Base-by-base conservation (phyloP, 2,329 filamentous ascomycete genomes). In the Talaromyces verruculosus region DNA sequence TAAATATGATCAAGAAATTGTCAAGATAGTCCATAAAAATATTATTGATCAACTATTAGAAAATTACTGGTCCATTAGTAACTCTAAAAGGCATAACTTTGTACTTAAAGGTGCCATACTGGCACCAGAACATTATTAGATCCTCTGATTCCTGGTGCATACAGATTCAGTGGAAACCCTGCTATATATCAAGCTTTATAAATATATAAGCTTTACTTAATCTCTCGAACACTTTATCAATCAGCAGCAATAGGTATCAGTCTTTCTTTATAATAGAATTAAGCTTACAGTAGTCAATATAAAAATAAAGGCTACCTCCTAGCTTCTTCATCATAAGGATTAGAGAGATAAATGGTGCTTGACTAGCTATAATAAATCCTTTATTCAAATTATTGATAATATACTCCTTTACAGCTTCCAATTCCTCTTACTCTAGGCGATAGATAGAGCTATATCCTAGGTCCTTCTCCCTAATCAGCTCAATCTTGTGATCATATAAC, bases 271-370 rank as follows among this genome's bases (percentile, higher is more conserved):
- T 74, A 22, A 63, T 1, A 0, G 19, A n/a, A 60, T 76, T 77
- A 10, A 76, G 61, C 0, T 49, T 65, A 5, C 61, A 25, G 47
- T 76, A 77, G 53, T 76, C 66, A 0, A 73, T 65, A 65, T 67
- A 75, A 59, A 75, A 71, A 3, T 61, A 39, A 19, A 73, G 4
- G 7, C 11, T 45, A 1, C 55, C 41, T 22, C 25, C 37, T 1
- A 11, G 3, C 59, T 63, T 70, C 45, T 63, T 65, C 1, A 64
- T 61, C 61, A 71, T 70, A 5, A 65, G n/a, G 15, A 62, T 62
- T 43, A 35, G 19, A n/a, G 35, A 66, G 1, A 33, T 35, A 15
- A 49, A 49, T 25, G 22, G 47, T 5, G 47, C 57, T n/a, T 45
- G 15, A n/a, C 47, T 62, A 19, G 59, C 33, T 0, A 62, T 33